These are phyloP conservation scores for Amphichorda felina DNA, from an alignment of 2,329 filamentous ascomycete species.

Conservation along the genomic window DNA sequence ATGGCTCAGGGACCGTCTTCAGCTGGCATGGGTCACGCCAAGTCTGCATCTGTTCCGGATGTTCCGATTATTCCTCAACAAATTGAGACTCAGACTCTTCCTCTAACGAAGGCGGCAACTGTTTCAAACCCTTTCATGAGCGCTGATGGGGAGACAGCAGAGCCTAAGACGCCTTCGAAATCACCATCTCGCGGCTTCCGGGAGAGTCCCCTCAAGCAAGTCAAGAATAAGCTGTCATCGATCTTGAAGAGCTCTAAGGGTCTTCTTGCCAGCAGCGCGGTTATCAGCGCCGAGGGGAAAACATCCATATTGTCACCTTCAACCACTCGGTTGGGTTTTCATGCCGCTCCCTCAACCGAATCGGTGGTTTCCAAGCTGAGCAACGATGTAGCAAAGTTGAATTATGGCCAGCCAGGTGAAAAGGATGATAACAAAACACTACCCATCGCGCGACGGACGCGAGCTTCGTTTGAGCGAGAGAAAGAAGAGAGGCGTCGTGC, in stretches of 20 bases:
- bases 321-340: conserved; percentile 29
- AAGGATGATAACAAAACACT: conserved; percentile 14
- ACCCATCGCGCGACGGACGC: conserved; percentile 33
- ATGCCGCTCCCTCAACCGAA: conserved; percentile 34
- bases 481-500: conserved; percentile 55
- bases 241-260: conserved; percentile 81
- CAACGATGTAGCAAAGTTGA: neutral
- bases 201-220: conserved; percentile 79
- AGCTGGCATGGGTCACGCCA: conserved; percentile 28
- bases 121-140: conserved; percentile 41
- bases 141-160: conserved; percentile 31
- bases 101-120: conserved; percentile 48
- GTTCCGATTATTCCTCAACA: conserved; percentile 20
- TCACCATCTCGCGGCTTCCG: conserved; percentile 43
- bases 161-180: conserved; percentile 37
- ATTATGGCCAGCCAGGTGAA: conserved; percentile 4
- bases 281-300: conserved; percentile 50
- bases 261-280: conserved; percentile 67
- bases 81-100: conserved; percentile 9
- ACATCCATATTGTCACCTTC: conserved; percentile 44
- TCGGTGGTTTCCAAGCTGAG: conserved; percentile 20
- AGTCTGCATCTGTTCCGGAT: conserved; percentile 51
- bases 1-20: conserved; percentile 3
- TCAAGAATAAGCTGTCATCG: conserved; percentile 85
- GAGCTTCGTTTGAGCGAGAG: conserved; percentile 49